Evolutionary conservation across 768 basidiomycete species (phyloP).

Genomic region (Sarcodon sp.): DNA sequence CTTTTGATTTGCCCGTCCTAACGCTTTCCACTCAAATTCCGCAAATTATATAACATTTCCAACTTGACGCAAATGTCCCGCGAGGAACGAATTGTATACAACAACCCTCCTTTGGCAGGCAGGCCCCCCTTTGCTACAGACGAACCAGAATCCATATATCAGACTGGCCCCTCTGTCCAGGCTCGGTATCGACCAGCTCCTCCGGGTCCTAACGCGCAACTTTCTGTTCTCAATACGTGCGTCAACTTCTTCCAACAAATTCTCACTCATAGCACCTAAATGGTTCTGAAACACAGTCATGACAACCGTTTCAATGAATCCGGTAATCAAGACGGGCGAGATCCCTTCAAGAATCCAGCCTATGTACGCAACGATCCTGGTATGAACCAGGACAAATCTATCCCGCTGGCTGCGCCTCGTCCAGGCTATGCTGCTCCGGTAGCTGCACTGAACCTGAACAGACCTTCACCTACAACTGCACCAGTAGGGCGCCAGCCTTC

Average conservation of each 20-base stretch:
- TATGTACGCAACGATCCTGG: conserved; percentile 3
- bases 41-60: neutral
- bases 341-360: conserved; percentile 24
- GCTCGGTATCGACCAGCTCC: conserved; percentile 24
- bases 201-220: conserved; percentile 36
- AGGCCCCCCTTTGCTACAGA: conserved; percentile 59
- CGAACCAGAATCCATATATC: conserved; percentile 49
- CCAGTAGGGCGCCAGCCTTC: conserved; percentile 20
- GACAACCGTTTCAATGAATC: neutral
- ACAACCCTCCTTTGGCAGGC: conserved; percentile 36
- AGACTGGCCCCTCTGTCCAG: conserved; percentile 27
- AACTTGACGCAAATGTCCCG: conserved; percentile 8
- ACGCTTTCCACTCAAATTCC: neutral
- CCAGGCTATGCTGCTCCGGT: conserved; percentile 68
- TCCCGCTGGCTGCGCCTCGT: conserved; percentile 51
- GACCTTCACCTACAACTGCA: conserved; percentile 28
- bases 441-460: conserved; percentile 46
- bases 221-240: conserved; percentile 60
- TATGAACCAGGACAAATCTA: conserved; percentile 10
- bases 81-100: conserved; percentile 12
- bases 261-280: conserved; percentile 3
- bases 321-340: conserved; percentile 29
- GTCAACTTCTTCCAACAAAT: conserved; percentile 15
- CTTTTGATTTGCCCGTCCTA: neutral
- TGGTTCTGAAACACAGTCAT: conserved; percentile 1